These are phyloP conservation scores for Geum urbanum DNA, from an alignment of 306 rosid species.

Conservation along the genomic window DNA sequence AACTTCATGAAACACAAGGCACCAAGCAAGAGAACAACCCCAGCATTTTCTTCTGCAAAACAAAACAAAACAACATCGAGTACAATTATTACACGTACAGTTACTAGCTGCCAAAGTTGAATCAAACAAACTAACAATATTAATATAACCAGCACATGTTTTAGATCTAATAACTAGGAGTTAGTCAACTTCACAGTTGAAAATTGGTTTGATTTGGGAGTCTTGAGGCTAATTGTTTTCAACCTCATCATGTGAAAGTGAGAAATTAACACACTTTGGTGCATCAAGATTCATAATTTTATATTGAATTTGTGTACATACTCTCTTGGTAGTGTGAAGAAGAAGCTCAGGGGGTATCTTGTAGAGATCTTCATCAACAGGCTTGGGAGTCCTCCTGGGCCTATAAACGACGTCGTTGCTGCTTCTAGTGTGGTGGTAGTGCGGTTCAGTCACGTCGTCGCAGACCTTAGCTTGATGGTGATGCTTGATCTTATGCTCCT, in stretches of 20 bases:
- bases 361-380: conserved; percentile 90
- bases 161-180: neutral
- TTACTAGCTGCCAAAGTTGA: neutral
- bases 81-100: neutral
- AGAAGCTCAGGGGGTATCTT: conserved; percentile 83
- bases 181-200: neutral
- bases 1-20: conserved; percentile 63
- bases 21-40: conserved; percentile 77
- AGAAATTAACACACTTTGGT: neutral
- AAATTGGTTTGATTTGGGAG: neutral
- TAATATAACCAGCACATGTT: too few species aligned
- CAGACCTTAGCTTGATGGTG: conserved; percentile 37
- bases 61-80: neutral
- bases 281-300: neutral
- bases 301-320: neutral
- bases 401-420: conserved; percentile 31
- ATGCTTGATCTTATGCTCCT: conserved; percentile 33
- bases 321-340: conserved; percentile 59
- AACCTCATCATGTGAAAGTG: neutral
- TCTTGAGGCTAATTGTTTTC: neutral
- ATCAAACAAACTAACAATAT: neutral
- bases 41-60: conserved; percentile 62
- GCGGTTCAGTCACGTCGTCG: conserved; percentile 53
- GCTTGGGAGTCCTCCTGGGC: conserved; percentile 42
- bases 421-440: conserved; percentile 3